Evolutionary conservation across 345 rosid genomes (phyloP), one percentile per base, ranked within the genome.

Genomic region (Conringia planisiliqua): DNA sequence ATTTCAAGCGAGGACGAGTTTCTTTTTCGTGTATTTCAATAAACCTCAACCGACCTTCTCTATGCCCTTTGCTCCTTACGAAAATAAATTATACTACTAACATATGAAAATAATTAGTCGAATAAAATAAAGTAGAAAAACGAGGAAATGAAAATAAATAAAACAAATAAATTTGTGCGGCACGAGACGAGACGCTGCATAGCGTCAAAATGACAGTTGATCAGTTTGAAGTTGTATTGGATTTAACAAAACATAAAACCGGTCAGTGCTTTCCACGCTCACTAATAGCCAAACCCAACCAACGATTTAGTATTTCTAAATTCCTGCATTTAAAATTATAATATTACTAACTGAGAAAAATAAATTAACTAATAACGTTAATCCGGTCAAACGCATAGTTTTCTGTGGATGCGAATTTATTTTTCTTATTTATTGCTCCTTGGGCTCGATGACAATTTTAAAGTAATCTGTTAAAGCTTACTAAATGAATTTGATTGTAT

Each of bases 381-480:
- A 2, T 58, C 5, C 39, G 72, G 80, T 78, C 83, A 82, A 76
- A 68, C 36, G 50, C 35, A 70, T 77, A 13, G 70, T 80, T 69
- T 55, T 64, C 18, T 54, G 55, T 18, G 47, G 74, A 33, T 62
- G 68, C 64, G 39, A 47, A 78, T 66, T 75, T 48, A 59, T 33
- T 70, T 10, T 62, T 81, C 56, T 61, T 77, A 66, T 72, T 51
- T 33, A 62, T 63, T 78, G 73, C 73, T 82, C 70, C 70, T 82
- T 74, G 78, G 71, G 64, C 47, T 50, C 46, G 63, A 61, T 71
- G 78, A 75, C 22, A 62, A 0, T n/a, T 32, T 35, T 43, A 44
- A 55, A 65, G 38, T 64, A n/a, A 38, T 73, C 50, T 56, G 29
- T n/a, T 22, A 24, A 65, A 55, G 57, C 47, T 52, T 64, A 46